These are phyloP conservation scores for Malus hybrid DNA, from an alignment of 331 rosid species.

Conservation along the genomic window DNA sequence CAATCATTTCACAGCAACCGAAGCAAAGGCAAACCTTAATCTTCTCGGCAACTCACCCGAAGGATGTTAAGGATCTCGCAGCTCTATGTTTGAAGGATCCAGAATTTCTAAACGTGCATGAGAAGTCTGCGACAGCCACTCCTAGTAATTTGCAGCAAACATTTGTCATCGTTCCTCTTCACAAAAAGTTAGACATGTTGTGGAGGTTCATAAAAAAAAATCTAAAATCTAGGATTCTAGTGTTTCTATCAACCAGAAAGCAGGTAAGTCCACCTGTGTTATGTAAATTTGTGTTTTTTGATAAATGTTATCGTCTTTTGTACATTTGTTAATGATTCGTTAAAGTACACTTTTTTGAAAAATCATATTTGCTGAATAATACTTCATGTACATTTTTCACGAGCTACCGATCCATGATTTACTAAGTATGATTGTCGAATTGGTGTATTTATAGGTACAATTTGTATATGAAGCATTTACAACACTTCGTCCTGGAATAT, in stretches of 20 bases:
- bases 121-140: conserved; percentile 76
- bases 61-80: conserved; percentile 79
- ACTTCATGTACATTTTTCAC: too few species aligned
- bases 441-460: conserved; percentile 41
- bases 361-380: too few species aligned
- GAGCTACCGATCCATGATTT: too few species aligned
- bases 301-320: too few species aligned
- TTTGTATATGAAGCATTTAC: conserved; percentile 80
- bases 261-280: conserved; percentile 32
- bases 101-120: conserved; percentile 85
- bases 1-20: conserved; percentile 80
- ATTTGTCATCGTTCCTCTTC: conserved; percentile 67
- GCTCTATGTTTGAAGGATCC: conserved; percentile 88
- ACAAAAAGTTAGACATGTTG: conserved; percentile 75
- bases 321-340: too few species aligned
- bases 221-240: conserved; percentile 65
- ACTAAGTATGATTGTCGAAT: too few species aligned
- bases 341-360: too few species aligned
- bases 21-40: conserved; percentile 81
- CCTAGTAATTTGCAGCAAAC: conserved; percentile 68
- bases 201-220: conserved; percentile 94
- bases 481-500: conserved; percentile 88
- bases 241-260: conserved; percentile 80
- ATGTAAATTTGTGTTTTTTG: too few species aligned
- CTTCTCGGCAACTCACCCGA: conserved; percentile 91